Evolutionary conservation across 176 grass and related monocot species (phyloP).

Genomic region (Paspalum notatum): DNA sequence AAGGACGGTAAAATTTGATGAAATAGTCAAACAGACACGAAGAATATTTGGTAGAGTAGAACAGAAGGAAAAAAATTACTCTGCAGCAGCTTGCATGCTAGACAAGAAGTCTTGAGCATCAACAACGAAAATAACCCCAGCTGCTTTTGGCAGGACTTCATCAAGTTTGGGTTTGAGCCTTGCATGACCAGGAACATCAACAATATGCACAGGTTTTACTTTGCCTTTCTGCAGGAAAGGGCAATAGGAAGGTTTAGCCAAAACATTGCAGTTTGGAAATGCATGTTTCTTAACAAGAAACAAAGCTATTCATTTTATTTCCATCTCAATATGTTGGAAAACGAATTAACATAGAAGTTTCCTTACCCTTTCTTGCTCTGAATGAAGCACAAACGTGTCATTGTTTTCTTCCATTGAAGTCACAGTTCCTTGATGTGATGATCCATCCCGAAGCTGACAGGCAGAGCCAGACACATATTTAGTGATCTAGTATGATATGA

Average conservation of each 20-base stretch:
- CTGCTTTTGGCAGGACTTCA: constrained; percentile 77
- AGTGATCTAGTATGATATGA: neutral
- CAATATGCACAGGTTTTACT: constrained; percentile 71
- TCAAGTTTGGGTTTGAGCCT: constrained; percentile 89
- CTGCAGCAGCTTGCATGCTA: constrained; percentile 78
- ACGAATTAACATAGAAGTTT: neutral
- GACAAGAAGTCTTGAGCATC: constrained; percentile 93
- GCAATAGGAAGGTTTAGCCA: constrained; percentile 13
- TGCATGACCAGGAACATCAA: constrained; percentile 97
- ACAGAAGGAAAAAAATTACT: constrained; percentile 56
- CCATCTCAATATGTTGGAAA: constrained; percentile 17
- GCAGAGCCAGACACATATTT: constrained; percentile 10
- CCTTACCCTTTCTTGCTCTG: constrained; percentile 71
- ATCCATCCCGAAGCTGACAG: constrained; percentile 88
- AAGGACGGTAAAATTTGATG: neutral
- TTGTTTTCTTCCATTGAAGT: constrained; percentile 96
- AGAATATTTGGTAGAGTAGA: neutral
- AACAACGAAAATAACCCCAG: constrained; percentile 78
- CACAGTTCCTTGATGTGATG: constrained; percentile 86
- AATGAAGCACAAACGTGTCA: constrained; percentile 77
- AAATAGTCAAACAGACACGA: neutral
- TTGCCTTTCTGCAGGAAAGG: constrained; percentile 61
- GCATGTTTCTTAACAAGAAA: neutral
- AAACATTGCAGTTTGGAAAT: neutral
- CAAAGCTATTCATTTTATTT: neutral